Conservation (phyloP, 805 yeast species). For the Priceomyces medius region DNA sequence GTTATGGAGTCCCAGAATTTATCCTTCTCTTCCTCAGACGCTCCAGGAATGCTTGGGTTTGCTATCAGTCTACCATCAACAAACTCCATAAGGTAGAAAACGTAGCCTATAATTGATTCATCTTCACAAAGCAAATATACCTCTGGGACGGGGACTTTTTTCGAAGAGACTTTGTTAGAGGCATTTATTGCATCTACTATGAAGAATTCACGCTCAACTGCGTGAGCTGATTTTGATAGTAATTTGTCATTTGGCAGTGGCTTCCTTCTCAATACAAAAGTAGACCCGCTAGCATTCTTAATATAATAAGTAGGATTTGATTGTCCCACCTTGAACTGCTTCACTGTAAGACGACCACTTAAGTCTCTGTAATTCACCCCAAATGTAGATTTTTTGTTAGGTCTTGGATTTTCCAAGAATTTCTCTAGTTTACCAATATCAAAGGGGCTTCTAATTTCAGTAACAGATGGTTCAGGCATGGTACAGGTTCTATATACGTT, state of each 20-base stretch:
- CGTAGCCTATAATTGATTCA: constrained; percentile 51
- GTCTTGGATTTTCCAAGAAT: constrained; percentile 19
- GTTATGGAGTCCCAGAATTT: constrained; percentile 50
- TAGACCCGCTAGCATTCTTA: constrained; percentile 35
- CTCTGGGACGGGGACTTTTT: constrained; percentile 53
- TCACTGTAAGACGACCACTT: constrained; percentile 32
- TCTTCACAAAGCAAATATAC: constrained; percentile 56
- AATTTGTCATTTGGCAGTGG: constrained; percentile 51
- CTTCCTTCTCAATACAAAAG: constrained; percentile 54
- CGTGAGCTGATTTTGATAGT: constrained; percentile 57
- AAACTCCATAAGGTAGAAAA: constrained; percentile 61
- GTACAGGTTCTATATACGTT: too few species aligned
- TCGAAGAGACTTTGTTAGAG: constrained; percentile 21
- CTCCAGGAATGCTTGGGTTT: constrained; percentile 46
- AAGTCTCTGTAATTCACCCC: constrained; percentile 24
- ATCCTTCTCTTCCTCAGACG: constrained; percentile 22
- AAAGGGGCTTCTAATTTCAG: constrained; percentile 36
- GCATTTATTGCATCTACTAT: constrained; percentile 41
- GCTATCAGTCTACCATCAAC: constrained; percentile 57
- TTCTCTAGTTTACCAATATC: constrained; percentile 22
- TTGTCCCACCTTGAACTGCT: constrained; percentile 63
- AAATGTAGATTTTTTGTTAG: constrained; percentile 14
- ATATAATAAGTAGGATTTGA: constrained; percentile 61
- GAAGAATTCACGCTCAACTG: constrained; percentile 60
- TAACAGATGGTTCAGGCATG: constrained; percentile 19